These are phyloP conservation scores for Fraxinus baroniana DNA, from an alignment of 305 asterid genomes.

Conservation along the genomic window DNA sequence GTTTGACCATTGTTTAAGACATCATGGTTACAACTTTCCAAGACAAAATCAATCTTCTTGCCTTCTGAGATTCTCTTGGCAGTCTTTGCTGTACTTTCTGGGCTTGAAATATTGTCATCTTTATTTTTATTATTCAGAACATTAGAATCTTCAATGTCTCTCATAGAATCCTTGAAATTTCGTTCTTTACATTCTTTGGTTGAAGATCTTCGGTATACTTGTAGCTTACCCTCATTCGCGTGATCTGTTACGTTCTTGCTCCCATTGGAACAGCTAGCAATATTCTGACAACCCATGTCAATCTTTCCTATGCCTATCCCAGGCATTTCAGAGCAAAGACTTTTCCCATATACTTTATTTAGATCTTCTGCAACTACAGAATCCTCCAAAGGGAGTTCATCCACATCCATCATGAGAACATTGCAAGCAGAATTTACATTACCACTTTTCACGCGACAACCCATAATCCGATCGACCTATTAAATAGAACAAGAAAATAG, in stretches of 20 bases:
- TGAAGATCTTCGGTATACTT: constrained; percentile 10
- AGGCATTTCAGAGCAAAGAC: constrained; percentile 1
- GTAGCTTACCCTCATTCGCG: background rate
- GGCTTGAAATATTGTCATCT: constrained; percentile 26
- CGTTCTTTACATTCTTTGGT: constrained; percentile 5
- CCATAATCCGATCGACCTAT: constrained; percentile 53
- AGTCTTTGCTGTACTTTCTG: constrained; percentile 24
- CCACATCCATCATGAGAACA: constrained; percentile 18
- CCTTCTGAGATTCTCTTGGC: constrained; percentile 20
- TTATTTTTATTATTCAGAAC: constrained; percentile 19
- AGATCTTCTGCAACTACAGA: constrained; percentile 4
- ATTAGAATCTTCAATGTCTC: constrained; percentile 29
- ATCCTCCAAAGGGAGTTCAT: constrained; percentile 2
- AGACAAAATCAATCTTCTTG: constrained; percentile 26
- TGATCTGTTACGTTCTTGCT: background rate
- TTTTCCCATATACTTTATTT: background rate
- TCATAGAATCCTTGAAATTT: constrained; percentile 22
- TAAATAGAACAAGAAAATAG: constrained; percentile 21
- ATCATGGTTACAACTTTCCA: constrained; percentile 25
- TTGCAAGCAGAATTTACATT: constrained; percentile 19
- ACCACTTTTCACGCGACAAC: constrained; percentile 46
- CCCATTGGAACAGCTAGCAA: background rate
- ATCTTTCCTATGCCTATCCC: background rate
- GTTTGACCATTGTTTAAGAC: constrained; percentile 22
- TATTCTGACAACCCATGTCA: background rate